These are phyloP conservation scores for Corrigiola litoralis DNA, from an alignment of 179 eudicot species.

Conservation along the genomic window DNA sequence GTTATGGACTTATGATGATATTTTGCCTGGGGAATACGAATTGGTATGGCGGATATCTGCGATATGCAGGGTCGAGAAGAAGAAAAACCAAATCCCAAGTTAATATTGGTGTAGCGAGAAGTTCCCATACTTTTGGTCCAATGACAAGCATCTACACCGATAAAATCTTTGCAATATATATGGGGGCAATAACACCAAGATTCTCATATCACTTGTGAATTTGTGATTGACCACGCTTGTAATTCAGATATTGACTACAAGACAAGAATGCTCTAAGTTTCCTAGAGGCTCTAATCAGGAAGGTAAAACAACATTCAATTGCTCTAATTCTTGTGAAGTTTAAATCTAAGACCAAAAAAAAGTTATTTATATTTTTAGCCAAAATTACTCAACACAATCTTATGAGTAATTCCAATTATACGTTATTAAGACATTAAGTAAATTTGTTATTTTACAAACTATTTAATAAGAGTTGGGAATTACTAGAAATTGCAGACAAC, in stretches of 20 bases:
- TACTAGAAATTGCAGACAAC: too few species aligned
- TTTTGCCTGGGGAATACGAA: slow-evolving; percentile 20
- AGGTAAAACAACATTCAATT: too few species aligned
- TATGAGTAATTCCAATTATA: neutral
- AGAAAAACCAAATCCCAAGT: slow-evolving; percentile 3
- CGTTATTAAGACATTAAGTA: too few species aligned
- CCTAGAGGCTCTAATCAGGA: too few species aligned
- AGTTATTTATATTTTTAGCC: neutral
- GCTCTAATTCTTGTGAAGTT: too few species aligned
- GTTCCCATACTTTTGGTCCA: slow-evolving; percentile 14
- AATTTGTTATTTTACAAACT: too few species aligned
- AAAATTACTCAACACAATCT: neutral
- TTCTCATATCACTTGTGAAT: slow-evolving; percentile 15
- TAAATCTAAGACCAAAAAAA: too few species aligned
- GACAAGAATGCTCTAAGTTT: too few species aligned
- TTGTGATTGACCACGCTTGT: slow-evolving; percentile 5
- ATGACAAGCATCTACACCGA: neutral
- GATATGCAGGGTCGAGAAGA: slow-evolving; percentile 18
- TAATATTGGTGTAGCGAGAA: neutral
- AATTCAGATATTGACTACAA: neutral
- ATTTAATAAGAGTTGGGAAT: too few species aligned
- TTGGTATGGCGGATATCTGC: slow-evolving; percentile 27
- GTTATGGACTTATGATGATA: neutral
- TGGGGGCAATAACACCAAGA: neutral
- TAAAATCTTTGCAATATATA: neutral